Conservation (phyloP, 2,329 filamentous ascomycete species). For the Microcyclospora pomicola region DNA sequence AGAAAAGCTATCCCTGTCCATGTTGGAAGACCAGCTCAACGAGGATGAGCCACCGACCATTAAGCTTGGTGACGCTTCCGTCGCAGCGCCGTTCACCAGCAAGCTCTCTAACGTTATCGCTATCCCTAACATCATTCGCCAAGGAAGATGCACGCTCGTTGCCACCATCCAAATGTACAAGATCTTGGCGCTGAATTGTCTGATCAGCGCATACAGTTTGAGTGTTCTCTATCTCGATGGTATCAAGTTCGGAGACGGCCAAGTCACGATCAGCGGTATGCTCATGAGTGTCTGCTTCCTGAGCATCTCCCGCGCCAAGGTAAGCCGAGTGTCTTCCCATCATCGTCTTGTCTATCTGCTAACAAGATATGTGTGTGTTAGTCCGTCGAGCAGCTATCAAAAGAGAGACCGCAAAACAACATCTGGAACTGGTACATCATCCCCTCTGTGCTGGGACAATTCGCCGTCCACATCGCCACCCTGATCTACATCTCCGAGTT, state of each 20-base stretch:
- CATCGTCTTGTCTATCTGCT: slow-evolving; percentile 12
- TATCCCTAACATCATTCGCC: slow-evolving; percentile 94
- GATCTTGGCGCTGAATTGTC: slow-evolving; percentile 91
- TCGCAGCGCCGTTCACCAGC: slow-evolving; percentile 92
- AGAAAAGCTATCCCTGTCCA: slow-evolving; percentile 69
- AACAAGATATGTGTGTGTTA: slow-evolving; percentile 19
- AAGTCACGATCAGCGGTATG: slow-evolving; percentile 98
- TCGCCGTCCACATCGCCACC: slow-evolving; percentile 86
- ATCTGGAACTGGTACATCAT: slow-evolving; percentile 99
- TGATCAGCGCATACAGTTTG: slow-evolving; percentile 94
- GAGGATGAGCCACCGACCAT: slow-evolving; percentile 87
- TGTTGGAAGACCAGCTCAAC: slow-evolving; percentile 83
- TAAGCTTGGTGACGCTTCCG: slow-evolving; percentile 93
- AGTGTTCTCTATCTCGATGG: slow-evolving; percentile 93
- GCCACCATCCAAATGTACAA: slow-evolving; percentile 99
- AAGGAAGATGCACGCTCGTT: slow-evolving; percentile 92
- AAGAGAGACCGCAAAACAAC: slow-evolving; percentile 93
- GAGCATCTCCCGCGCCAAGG: slow-evolving; percentile 90
- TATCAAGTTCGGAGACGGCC: slow-evolving; percentile 97
- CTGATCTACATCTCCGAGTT: slow-evolving; percentile 87
- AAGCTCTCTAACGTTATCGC: slow-evolving; percentile 95
- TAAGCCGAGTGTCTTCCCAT: slow-evolving; percentile 24
- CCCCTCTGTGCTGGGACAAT: slow-evolving; percentile 90
- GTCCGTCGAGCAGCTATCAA: slow-evolving; percentile 87
- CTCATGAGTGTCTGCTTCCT: slow-evolving; percentile 99